Percentiles rank a stretch among this genome's conserved stretches.
Conservation (phyloP, 306 rosid genomes). For the Betula pendula region DNA sequence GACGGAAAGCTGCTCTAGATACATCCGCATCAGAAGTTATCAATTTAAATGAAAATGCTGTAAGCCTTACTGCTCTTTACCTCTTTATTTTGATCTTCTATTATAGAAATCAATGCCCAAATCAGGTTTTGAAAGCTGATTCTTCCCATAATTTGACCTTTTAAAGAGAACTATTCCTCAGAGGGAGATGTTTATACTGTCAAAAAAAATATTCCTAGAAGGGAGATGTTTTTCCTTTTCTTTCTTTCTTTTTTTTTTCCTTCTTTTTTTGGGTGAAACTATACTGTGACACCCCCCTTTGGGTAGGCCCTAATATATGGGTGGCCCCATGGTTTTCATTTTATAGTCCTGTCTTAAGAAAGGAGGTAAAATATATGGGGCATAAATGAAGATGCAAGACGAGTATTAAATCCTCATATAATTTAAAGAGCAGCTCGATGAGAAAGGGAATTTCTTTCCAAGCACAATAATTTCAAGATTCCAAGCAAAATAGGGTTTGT, state of each 20-base stretch:
- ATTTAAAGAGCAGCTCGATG: not conserved
- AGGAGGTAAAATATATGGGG: not conserved
- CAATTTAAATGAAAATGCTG: conserved; percentile 30
- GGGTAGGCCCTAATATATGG: not conserved
- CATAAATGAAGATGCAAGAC: not conserved
- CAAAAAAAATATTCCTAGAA: too few species aligned
- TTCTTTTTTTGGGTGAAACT: too few species aligned
- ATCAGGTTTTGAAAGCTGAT: not conserved
- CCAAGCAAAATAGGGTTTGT: not conserved
- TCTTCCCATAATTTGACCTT: not conserved
- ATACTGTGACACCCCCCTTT: too few species aligned
- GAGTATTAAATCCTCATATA: not conserved
- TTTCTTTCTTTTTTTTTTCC: too few species aligned
- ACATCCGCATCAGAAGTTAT: conserved; percentile 51
- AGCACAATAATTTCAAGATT: not conserved
- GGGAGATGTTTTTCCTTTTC: too few species aligned
- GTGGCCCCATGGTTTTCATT: not conserved
- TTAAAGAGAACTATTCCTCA: too few species aligned
- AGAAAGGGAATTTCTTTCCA: not conserved
- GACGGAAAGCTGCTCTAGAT: conserved; percentile 32
- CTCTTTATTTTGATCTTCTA: not conserved
- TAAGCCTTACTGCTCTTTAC: conserved; percentile 23
- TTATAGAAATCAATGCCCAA: not conserved
- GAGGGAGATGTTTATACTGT: too few species aligned
- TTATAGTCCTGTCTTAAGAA: not conserved